A percentile compares a stretch with the other conserved stretches of the same genome.
phyloP scores from a whole-genome alignment of 192 early-diverging fungal genomes.

The Backusella tuberculispora region DNA sequence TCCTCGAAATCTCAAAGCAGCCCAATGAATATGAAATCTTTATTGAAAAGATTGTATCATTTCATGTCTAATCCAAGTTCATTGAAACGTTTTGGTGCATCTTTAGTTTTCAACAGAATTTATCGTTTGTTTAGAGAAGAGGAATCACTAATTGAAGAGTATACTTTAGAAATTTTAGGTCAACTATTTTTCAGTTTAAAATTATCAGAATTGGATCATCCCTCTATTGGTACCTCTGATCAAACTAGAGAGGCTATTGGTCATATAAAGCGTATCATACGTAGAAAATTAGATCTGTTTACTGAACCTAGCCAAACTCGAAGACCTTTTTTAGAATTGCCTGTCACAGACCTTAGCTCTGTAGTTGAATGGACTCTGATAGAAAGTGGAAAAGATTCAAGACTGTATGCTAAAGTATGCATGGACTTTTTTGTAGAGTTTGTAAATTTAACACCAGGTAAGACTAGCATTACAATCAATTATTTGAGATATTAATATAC shows the following conservation, averaged over 20 bases:
- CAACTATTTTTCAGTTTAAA: conserved; percentile 65
- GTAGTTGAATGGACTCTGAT: conserved; percentile 63
- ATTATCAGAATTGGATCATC: conserved; percentile 64
- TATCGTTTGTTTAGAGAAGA: conserved; percentile 75
- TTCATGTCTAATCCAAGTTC: conserved; percentile 62
- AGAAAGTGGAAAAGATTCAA: conserved; percentile 54
- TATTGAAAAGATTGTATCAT: conserved; percentile 70
- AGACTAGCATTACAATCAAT: neutral
- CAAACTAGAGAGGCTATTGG: conserved; percentile 56
- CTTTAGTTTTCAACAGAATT: conserved; percentile 71
- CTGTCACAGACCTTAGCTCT: conserved; percentile 43
- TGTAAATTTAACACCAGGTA: conserved; percentile 52
- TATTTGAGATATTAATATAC: neutral
- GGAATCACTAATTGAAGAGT: conserved; percentile 62
- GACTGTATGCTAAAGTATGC: conserved; percentile 66
- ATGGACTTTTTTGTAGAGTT: conserved; percentile 65
- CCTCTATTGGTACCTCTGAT: conserved; percentile 57
- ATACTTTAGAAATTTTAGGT: conserved; percentile 70
- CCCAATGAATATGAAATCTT: conserved; percentile 71
- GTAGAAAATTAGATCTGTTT: conserved; percentile 58
- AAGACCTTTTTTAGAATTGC: conserved; percentile 49
- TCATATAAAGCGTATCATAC: conserved; percentile 65
- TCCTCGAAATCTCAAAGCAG: conserved; percentile 41
- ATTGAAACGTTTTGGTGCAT: conserved; percentile 68
- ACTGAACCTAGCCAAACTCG: conserved; percentile 39